Evolutionary conservation across 192 early-diverging fungal genomes (phyloP), one percentile per base, ranked within the genome.

Genomic region (Gorgonomyces haynaldii): DNA sequence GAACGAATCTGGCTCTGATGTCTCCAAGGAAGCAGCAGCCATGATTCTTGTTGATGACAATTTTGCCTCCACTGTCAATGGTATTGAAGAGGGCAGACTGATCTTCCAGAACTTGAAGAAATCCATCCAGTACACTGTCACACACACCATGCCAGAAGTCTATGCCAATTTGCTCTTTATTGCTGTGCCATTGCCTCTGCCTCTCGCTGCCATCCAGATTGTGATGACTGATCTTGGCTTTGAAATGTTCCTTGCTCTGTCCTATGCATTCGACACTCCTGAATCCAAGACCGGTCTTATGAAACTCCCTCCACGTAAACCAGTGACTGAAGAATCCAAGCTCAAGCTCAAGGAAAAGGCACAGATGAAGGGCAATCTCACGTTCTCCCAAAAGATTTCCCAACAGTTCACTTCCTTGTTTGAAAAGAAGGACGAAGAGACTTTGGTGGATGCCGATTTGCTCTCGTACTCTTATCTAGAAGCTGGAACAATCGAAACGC

Each of bases 1-100:
- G 94, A 92, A 94, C 69, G 60, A 81, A 26, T 85, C 84, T 35
- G 94, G 91, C 31, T 88, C 86, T 1, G 94, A 98, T 61, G 91
- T 96, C 20, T 88, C 88, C 26, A 98, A 98, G 63, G 90, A 92
- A 51, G 70, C 72, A 21, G 94, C 94, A 17, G 72, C 89, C 38
- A 98, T 98, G 94, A 91, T 98, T 57, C 67, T 98, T 41, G 61
- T 98, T 29, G 91, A 98, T 62, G 90, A 98, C 64, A 96, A 98
- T 76, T 98, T 98, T 83, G 89, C 94, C 10, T 88, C 86, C 7
- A 86, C 85, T 34, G 83, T 98, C 34, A 61, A 69, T 21, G 94
- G 90, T 57, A 91, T 98, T 58, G 82, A 86, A 61, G 89, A 98
- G 58, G 94, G 91, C 30, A 81, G 94, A 12, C 63, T 96, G 39